phyloP scores from a whole-genome alignment of 139 green algal species.

The Nannochloris sp. region DNA sequence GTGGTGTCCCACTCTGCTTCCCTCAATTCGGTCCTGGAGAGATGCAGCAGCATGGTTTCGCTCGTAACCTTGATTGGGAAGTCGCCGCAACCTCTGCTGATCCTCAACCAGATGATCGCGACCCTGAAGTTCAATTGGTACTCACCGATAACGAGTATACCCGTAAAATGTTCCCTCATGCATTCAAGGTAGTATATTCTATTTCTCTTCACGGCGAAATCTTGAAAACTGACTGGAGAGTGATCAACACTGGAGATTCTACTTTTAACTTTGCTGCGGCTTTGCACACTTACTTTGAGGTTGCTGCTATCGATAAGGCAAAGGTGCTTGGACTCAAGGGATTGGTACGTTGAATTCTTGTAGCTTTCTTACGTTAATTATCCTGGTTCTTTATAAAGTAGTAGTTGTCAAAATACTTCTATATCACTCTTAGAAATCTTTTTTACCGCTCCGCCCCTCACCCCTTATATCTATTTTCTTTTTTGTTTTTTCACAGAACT shows the following conservation, averaged over 20 bases:
- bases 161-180: slow-evolving; percentile 77
- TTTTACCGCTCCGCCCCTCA: too few species aligned
- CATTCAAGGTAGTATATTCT: slow-evolving; percentile 73
- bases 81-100: slow-evolving; percentile 74
- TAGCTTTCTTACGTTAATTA: too few species aligned
- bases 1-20: slow-evolving; percentile 95
- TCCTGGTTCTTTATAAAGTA: too few species aligned
- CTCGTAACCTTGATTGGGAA: slow-evolving; percentile 87
- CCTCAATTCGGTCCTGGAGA: slow-evolving; percentile 90
- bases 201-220: slow-evolving; percentile 75
- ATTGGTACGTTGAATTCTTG: slow-evolving; percentile 21
- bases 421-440: too few species aligned
- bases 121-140: slow-evolving; percentile 76
- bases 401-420: too few species aligned
- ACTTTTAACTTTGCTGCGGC: slow-evolving; percentile 89
- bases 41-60: slow-evolving; percentile 97
- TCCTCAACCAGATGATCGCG: slow-evolving; percentile 81
- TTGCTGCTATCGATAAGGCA: slow-evolving; percentile 58
- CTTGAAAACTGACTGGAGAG: slow-evolving; percentile 66
- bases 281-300: slow-evolving; percentile 94
- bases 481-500: slow-evolving; percentile 23
- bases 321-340: slow-evolving; percentile 64
- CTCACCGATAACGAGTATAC: slow-evolving; percentile 88
- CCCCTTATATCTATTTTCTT: background rate
- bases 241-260: slow-evolving; percentile 81